These are phyloP conservation scores for Noccaea bulbosa DNA, from an alignment of 345 rosid genomes.

Conservation along the genomic window DNA sequence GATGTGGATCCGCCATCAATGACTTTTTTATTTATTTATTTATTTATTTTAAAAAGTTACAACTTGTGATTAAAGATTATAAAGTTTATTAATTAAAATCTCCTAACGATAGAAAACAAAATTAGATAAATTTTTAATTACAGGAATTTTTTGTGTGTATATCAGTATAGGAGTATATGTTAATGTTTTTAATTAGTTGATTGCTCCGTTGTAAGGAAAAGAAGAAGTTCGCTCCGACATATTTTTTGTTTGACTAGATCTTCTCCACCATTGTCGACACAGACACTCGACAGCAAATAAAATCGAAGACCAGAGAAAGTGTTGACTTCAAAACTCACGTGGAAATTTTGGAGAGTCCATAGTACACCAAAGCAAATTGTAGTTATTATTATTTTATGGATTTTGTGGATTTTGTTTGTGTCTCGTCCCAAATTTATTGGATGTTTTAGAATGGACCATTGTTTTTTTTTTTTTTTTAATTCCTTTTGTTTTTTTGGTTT, in stretches of 20 bases:
- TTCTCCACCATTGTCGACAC: background rate
- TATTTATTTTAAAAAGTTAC: background rate
- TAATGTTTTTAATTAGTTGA: background rate
- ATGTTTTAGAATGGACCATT: no score
- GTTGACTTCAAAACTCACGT: constrained; percentile 7
- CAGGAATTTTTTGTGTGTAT: background rate
- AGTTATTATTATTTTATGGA: no score
- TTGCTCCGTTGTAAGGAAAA: no score
- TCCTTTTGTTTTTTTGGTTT: no score
- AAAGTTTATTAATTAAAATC: background rate
- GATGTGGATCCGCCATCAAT: background rate
- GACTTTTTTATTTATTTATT: no score
- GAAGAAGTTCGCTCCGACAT: background rate
- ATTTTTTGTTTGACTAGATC: background rate
- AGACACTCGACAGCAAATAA: background rate
- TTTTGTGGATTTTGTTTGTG: no score
- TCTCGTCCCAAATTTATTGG: no score
- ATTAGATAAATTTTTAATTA: background rate
- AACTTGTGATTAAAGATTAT: background rate
- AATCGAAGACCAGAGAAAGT: background rate
- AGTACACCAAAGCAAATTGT: no score
- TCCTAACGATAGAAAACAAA: background rate
- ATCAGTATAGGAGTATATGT: no score
- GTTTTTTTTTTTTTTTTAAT: no score
- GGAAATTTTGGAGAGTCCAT: background rate